phyloP scores from a whole-genome alignment of 2,329 filamentous ascomycete species.

The Tolypocladium amazonense region DNA sequence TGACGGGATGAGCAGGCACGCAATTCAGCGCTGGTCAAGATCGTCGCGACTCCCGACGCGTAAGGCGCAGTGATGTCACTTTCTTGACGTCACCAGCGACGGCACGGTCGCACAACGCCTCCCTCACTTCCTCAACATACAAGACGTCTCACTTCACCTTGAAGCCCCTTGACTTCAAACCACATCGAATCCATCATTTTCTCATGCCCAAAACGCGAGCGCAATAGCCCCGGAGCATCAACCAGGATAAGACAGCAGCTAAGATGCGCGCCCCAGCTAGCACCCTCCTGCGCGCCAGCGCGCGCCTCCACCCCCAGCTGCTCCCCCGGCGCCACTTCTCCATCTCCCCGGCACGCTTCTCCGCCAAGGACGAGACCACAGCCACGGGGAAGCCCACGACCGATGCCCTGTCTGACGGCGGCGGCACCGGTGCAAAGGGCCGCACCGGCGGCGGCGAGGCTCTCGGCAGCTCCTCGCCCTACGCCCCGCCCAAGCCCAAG shows the following conservation, averaged over 20 bases:
- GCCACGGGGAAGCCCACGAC: not conserved
- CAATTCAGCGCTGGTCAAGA: not conserved
- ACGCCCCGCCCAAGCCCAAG: constrained; percentile 36
- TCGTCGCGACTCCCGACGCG: not conserved
- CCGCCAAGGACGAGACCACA: not conserved
- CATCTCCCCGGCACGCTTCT: not conserved
- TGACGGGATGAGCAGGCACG: not conserved
- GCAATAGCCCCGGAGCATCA: too few relatives aligned
- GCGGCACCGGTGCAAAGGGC: constrained; percentile 17
- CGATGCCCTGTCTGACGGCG: not conserved
- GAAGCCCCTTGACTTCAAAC: not conserved
- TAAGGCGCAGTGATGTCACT: not conserved
- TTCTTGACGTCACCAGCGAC: not conserved
- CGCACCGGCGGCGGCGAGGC: constrained; percentile 27
- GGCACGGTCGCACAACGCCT: not conserved
- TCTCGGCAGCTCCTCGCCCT: constrained; percentile 17
- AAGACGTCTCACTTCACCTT: not conserved
- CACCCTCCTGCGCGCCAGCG: not conserved
- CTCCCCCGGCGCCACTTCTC: not conserved
- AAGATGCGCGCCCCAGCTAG: not conserved
- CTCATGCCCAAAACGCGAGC: not conserved
- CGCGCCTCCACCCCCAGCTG: not conserved
- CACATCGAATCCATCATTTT: not conserved
- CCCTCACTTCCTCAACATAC: not conserved
- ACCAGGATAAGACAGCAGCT: not conserved